Conservation (phyloP, 148 eudicot genomes). For the Vaccinium myrtillus region DNA sequence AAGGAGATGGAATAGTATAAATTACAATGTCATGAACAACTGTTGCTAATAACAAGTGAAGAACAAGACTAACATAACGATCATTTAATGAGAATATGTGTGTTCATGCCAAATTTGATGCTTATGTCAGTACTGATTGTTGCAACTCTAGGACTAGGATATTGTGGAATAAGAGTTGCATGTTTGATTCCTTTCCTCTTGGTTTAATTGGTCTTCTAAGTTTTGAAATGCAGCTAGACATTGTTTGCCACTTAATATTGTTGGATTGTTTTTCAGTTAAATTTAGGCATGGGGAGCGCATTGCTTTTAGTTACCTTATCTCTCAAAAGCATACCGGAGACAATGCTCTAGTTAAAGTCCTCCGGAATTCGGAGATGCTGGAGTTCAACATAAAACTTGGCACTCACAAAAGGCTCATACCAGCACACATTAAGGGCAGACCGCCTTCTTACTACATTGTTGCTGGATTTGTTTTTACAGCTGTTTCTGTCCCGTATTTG, state of each 20-base stretch:
- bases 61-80: neutral
- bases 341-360: conserved; percentile 40
- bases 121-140: neutral
- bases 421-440: conserved; percentile 43
- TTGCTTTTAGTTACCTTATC: conserved; percentile 47
- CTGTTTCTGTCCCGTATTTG: conserved; percentile 50
- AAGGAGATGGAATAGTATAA: neutral
- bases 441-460: conserved; percentile 54
- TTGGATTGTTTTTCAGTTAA: conserved; percentile 20
- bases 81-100: neutral
- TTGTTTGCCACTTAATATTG: neutral
- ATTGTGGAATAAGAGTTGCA: neutral
- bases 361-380: conserved; percentile 38
- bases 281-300: conserved; percentile 58
- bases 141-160: neutral
- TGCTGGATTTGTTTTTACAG: conserved; percentile 45
- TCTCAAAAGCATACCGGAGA: conserved; percentile 49
- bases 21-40: neutral
- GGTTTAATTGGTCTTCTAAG: neutral
- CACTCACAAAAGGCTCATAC: conserved; percentile 43
- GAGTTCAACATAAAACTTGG: conserved; percentile 44
- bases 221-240: neutral
- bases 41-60: neutral
- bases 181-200: neutral
- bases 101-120: neutral